Conservation (phyloP, 805 yeast species). For the Sugiyamaella americana region DNA sequence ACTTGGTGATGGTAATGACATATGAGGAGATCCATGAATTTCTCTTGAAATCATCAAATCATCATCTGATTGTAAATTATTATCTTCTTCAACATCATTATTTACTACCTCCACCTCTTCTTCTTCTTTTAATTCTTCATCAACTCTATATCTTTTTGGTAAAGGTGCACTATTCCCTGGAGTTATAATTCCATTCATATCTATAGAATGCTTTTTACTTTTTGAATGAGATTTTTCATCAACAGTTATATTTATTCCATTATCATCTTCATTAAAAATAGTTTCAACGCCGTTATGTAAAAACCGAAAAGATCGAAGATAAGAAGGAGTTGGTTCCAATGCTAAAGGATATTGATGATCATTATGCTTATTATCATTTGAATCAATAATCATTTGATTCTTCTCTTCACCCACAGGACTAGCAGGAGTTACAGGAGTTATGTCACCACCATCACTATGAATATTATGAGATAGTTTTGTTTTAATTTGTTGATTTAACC, state of each 20-base stretch:
- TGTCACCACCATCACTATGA: neutral
- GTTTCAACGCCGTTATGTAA: constrained; percentile 22
- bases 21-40: constrained; percentile 17
- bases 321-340: constrained; percentile 29
- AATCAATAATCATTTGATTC: neutral
- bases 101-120: neutral
- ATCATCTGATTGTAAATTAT: neutral
- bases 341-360: constrained; percentile 32
- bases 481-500: too few species aligned
- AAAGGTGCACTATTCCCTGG: constrained; percentile 5
- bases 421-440: neutral
- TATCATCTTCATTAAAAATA: constrained; percentile 22
- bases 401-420: constrained; percentile 1
- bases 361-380: neutral
- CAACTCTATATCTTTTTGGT: constrained; percentile 1
- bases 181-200: constrained; percentile 1
- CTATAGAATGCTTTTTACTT: neutral
- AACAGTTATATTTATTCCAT: too few species aligned
- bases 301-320: constrained; percentile 29
- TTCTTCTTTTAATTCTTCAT: constrained; percentile 9
- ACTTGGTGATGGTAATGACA: constrained; percentile 26
- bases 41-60: neutral
- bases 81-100: neutral
- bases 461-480: too few species aligned
- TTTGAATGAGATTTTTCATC: neutral